phyloP scores from a whole-genome alignment of 169 alveolate genomes.

The Fabrea salina region DNA sequence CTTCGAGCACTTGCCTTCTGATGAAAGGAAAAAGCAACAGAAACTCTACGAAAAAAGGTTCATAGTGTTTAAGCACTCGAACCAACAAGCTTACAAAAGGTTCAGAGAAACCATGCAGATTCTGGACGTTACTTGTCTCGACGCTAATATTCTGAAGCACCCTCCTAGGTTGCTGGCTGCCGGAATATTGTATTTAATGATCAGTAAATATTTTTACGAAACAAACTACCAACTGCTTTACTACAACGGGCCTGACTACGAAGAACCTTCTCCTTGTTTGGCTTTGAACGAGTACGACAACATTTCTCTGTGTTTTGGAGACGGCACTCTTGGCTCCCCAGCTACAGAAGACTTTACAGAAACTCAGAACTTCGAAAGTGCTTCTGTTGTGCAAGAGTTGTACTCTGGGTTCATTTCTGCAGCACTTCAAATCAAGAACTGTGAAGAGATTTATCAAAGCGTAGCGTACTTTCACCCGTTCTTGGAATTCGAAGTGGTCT shows the following conservation, averaged over 20 bases:
- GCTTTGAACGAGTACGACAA: background rate
- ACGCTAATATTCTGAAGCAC: slow-evolving; percentile 22
- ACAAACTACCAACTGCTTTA: slow-evolving; percentile 10
- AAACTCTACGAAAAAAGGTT: background rate
- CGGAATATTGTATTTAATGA: slow-evolving; percentile 44
- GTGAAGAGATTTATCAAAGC: slow-evolving; percentile 27
- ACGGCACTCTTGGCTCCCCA: too few relatives aligned
- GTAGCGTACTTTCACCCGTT: background rate
- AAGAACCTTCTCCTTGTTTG: background rate
- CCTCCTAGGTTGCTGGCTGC: slow-evolving; percentile 39
- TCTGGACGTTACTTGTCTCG: slow-evolving; percentile 43
- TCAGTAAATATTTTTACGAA: slow-evolving; percentile 40
- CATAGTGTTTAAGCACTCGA: slow-evolving; percentile 39
- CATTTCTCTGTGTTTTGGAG: background rate
- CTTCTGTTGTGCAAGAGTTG: slow-evolving; percentile 28
- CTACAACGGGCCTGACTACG: slow-evolving; percentile 17
- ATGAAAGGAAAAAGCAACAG: slow-evolving; percentile 2
- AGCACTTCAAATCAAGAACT: background rate
- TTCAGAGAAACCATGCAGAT: slow-evolving; percentile 38
- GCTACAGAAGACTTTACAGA: slow-evolving; percentile 10
- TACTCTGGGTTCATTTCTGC: background rate
- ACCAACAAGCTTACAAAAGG: slow-evolving; percentile 22
- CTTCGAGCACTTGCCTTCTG: background rate
- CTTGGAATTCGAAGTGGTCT: slow-evolving; percentile 20
- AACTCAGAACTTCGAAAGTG: slow-evolving; percentile 2